A percentile compares a stretch with the other conserved stretches of the same genome.
Conservation (phyloP, 768 basidiomycete species). For the Hericium erinaceus region DNA sequence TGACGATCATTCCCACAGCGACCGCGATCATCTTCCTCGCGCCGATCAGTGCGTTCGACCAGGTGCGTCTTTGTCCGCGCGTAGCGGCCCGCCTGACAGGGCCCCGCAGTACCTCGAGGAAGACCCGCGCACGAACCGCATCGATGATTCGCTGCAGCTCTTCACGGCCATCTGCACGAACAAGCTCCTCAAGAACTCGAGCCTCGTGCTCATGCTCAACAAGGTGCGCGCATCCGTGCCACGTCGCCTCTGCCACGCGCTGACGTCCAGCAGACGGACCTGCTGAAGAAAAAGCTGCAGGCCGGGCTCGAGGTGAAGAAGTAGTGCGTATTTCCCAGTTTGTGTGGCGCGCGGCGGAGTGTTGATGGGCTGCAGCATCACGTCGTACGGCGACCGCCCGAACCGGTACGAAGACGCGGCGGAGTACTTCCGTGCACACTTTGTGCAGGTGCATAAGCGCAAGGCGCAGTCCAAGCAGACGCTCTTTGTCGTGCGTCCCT, state of each 20-base stretch:
- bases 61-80: conserved; percentile 35
- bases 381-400: conserved; percentile 64
- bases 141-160: conserved; percentile 82
- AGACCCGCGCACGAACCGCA: conserved; percentile 76
- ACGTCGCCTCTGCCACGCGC: not conserved
- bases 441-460: conserved; percentile 62
- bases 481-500: conserved; percentile 52
- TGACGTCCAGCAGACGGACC: conserved; percentile 62
- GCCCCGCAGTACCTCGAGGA: conserved; percentile 70
- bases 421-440: conserved; percentile 80
- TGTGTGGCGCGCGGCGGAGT: conserved; percentile 17
- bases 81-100: not conserved
- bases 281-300: conserved; percentile 63
- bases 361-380: conserved; percentile 40
- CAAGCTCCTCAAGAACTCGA: conserved; percentile 55
- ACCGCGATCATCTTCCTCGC: conserved; percentile 83
- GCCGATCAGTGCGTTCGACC: conserved; percentile 82
- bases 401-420: conserved; percentile 65
- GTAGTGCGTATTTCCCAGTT: conserved; percentile 38
- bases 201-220: conserved; percentile 50
- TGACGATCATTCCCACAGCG: conserved; percentile 31
- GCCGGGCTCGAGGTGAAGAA: conserved; percentile 63
- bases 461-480: conserved; percentile 49
- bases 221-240: conserved; percentile 52
- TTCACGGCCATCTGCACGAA: conserved; percentile 84